These are phyloP conservation scores for Neonectria magnoliae DNA, from an alignment of 2,329 filamentous ascomycete genomes.

Conservation along the genomic window DNA sequence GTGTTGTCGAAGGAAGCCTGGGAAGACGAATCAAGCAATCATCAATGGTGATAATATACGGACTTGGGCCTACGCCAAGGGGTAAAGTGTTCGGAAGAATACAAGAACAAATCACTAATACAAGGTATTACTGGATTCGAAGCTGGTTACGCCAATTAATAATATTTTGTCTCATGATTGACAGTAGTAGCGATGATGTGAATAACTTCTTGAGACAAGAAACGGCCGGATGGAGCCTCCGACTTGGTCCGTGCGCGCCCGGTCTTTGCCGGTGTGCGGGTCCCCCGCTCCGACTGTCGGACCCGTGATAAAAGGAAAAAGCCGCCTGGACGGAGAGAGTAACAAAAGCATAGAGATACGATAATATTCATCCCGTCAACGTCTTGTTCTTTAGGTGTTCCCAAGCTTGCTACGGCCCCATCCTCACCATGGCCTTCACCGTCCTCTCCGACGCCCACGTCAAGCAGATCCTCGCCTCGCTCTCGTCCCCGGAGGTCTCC, in stretches of 20 bases:
- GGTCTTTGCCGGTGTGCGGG: neutral
- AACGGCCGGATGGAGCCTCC: neutral
- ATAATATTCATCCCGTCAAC: neutral
- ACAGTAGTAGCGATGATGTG: neutral
- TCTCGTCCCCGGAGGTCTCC: constrained; percentile 30
- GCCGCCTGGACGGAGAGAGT: neutral
- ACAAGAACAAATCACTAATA: too few relatives aligned
- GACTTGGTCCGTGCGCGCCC: neutral
- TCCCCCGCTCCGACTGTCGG: neutral
- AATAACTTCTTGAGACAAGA: neutral
- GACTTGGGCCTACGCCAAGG: too few relatives aligned
- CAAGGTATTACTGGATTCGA: too few relatives aligned
- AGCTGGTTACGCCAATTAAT: too few relatives aligned
- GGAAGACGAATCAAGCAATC: too few relatives aligned
- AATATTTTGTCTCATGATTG: too few relatives aligned
- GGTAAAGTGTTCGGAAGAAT: too few relatives aligned
- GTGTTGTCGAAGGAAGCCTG: too few relatives aligned
- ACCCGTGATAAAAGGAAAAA: neutral
- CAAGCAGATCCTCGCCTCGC: constrained; percentile 32
- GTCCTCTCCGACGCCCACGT: constrained; percentile 38
- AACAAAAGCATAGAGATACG: neutral
- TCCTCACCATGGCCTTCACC: constrained; percentile 36
- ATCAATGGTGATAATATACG: too few relatives aligned
- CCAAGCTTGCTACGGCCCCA: too few relatives aligned
- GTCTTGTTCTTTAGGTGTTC: neutral